Percentiles rank a stretch among this genome's conserved stretches.
phyloP scores from a whole-genome alignment of 805 yeast genomes.

The Isabelozyma pseudorhagii region DNA sequence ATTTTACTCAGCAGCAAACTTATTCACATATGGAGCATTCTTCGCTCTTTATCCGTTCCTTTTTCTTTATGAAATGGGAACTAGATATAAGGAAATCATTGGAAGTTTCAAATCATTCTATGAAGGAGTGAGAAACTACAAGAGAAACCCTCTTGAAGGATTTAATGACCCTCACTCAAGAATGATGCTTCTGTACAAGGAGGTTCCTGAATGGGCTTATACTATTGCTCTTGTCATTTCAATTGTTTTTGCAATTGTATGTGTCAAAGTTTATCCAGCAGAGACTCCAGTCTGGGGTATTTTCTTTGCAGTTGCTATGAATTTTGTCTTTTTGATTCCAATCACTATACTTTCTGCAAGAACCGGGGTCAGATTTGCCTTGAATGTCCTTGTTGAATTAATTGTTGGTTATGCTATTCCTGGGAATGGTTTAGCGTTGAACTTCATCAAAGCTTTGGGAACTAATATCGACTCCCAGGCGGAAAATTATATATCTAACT shows the following conservation, averaged over 20 bases:
- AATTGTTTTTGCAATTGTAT: constrained; percentile 27
- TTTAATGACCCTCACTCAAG: constrained; percentile 29
- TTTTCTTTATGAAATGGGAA: constrained; percentile 13
- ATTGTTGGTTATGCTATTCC: constrained; percentile 36
- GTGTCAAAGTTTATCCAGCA: constrained; percentile 27
- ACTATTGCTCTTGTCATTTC: constrained; percentile 21
- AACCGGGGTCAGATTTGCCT: constrained; percentile 30
- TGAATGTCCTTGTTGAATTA: constrained; percentile 35
- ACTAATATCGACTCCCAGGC: constrained; percentile 58
- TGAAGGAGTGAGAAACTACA: constrained; percentile 4
- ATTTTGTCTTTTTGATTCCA: constrained; percentile 31
- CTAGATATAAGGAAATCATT: background rate
- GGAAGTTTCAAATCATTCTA: background rate
- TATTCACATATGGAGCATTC: constrained; percentile 24
- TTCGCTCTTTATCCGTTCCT: constrained; percentile 23
- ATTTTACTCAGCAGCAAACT: constrained; percentile 25
- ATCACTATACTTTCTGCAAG: constrained; percentile 22
- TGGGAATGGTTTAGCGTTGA: constrained; percentile 33
- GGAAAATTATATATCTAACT: constrained; percentile 48
- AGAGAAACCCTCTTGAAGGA: constrained; percentile 25
- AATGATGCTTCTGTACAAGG: constrained; percentile 31
- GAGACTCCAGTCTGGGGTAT: constrained; percentile 36
- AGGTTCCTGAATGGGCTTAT: constrained; percentile 33
- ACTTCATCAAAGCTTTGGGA: constrained; percentile 57
- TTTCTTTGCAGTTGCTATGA: constrained; percentile 30